Base-by-base conservation (phyloP, 805 yeast genomes). In the Candida glaebosa region DNA sequence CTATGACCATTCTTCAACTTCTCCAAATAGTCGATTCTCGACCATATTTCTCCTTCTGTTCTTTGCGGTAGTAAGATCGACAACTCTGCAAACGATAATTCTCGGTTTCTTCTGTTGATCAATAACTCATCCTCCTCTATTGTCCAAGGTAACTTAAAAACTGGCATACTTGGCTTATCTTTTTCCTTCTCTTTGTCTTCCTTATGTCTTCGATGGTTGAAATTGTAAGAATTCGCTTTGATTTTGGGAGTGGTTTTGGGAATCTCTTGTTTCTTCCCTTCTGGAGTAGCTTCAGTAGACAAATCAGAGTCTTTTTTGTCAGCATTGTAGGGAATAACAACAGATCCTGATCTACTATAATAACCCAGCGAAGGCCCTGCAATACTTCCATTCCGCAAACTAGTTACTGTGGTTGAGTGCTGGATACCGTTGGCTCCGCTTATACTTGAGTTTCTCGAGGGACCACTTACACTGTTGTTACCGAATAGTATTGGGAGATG, bases 71-170 rank as follows among this genome's bases (percentile, higher is more conserved):
- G 66, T 39, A 88, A 61, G 25, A 87, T 81, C 12, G 84, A 74
- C 30, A 88, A 65, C 61, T 88, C 96, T 14, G 82, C 84, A 52
- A 84, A 72, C 25, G 84, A 75, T 31, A 88, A 63, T 41, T 82
- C 83, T 48, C 80, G 65, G 38, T 75, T 65, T 7, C 78, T 61
- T 39, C 84, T 67, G 44, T 76, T 69, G 36, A 74, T 73, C 33
- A 78, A 52, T 30, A 87, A 58, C 46, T 81, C 84, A 60, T 87
- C 95, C 60, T 87, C 95, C 39, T 85, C 93, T 52, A 66, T 62
- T 2, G 76, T 61, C 81, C 81, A 76, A 1, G 76, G 72, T 30
- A 69, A 59, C 34, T 57, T 58, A 28, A 60, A 47, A 12, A 50
- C 44, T 15, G 56, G 50, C 16, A 49, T 53, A 9, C 44, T 43